A percentile compares a stretch with the other conserved stretches of the same genome.
phyloP scores from a whole-genome alignment of 345 rosid genomes.

The rapeseed (Brassica napus) region Da-Ae NC_063440.1:17641001-17641500 shows the following conservation, averaged over 20 bases:
- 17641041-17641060: conserved; percentile 50
- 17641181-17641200: conserved; percentile 41
- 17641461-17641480: conserved; percentile 7
- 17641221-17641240: conserved; percentile 24
- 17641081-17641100: conserved; percentile 80
- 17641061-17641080: conserved; percentile 60
- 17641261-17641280: conserved; percentile 13
- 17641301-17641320: conserved; percentile 32
- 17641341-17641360: conserved; percentile 1
- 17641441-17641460: conserved; percentile 26
- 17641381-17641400: neutral
- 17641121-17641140: conserved; percentile 70
- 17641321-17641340: neutral
- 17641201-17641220: conserved; percentile 40
- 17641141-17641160: conserved; percentile 51
- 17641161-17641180: conserved; percentile 36
- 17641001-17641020: conserved; percentile 66
- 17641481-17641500: neutral
- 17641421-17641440: conserved; percentile 34
- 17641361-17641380: conserved; percentile 1
- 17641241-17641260: conserved; percentile 31
- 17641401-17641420: conserved; percentile 10
- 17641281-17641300: conserved; percentile 25
- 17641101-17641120: conserved; percentile 89
- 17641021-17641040: conserved; percentile 81